Conservation (phyloP, 371 early-diverging fungal species). For the Sporodiniella umbellata region DNA sequence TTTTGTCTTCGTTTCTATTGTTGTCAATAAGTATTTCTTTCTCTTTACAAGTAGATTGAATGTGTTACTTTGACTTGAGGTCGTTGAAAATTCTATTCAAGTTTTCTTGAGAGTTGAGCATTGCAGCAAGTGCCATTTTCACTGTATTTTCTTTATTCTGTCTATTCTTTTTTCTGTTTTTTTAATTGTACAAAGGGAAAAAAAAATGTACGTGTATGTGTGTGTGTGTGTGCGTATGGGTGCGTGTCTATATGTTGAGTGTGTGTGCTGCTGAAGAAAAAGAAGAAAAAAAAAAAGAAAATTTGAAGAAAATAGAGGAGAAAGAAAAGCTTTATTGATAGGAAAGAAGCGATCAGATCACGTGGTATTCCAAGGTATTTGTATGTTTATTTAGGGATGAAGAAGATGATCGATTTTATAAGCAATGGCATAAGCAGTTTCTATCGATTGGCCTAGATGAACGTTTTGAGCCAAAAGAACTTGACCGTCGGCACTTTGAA, state of each 20-base stretch:
- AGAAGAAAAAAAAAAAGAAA: too few species aligned
- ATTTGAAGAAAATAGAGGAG: too few species aligned
- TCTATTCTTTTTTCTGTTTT: background rate
- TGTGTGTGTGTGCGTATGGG: too few species aligned
- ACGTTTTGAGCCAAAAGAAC: too few species aligned
- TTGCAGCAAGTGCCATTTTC: slow-evolving; percentile 40
- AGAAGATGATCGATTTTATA: slow-evolving; percentile 41
- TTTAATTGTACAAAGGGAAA: background rate
- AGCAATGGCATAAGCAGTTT: slow-evolving; percentile 44
- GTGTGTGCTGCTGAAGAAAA: too few species aligned
- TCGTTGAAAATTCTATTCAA: slow-evolving; percentile 47
- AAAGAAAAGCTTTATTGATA: too few species aligned
- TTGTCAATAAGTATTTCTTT: too few species aligned
- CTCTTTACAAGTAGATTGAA: background rate
- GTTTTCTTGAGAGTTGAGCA: slow-evolving; percentile 47
- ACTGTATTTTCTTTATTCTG: background rate
- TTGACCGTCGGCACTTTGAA: too few species aligned
- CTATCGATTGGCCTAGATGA: slow-evolving; percentile 26
- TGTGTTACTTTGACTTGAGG: slow-evolving; percentile 47
- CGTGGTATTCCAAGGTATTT: too few species aligned
- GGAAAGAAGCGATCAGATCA: too few species aligned
- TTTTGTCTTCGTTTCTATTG: slow-evolving; percentile 51
- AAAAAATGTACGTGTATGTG: too few species aligned
- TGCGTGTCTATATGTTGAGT: too few species aligned
- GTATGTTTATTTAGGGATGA: slow-evolving; percentile 12